A percentile compares a stretch with the other conserved stretches of the same genome.
Conservation (phyloP, 306 rosid genomes). For the Cicer bijugum region DNA sequence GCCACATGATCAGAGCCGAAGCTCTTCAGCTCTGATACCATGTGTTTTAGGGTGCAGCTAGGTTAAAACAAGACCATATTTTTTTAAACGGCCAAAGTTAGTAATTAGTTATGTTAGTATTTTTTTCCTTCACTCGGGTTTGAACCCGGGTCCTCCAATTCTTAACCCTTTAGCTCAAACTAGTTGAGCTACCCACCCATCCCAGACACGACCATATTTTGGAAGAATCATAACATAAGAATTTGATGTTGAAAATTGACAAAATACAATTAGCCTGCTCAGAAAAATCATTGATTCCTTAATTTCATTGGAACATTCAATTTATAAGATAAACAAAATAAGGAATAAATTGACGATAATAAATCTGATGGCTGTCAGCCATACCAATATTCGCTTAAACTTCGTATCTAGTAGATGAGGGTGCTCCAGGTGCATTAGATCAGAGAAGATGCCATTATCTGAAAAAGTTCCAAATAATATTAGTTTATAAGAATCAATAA, state of each 20-base stretch:
- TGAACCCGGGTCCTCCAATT: too few relatives aligned
- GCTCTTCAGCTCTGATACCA: too few relatives aligned
- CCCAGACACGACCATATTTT: too few relatives aligned
- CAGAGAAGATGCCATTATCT: conserved; percentile 55
- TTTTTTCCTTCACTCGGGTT: too few relatives aligned
- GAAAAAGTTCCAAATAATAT: conserved; percentile 45
- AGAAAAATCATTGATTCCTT: conserved; percentile 30
- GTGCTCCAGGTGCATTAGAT: conserved; percentile 61
- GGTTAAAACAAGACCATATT: too few relatives aligned
- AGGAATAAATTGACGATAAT: conserved; percentile 4
- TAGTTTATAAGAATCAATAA: conserved; percentile 29
- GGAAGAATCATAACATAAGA: conserved; percentile 9
- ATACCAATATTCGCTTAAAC: conserved; percentile 89
- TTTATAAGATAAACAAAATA: conserved; percentile 36
- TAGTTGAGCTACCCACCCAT: too few relatives aligned
- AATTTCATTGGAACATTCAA: conserved; percentile 35
- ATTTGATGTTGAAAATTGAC: conserved; percentile 29
- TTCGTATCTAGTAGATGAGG: conserved; percentile 60
- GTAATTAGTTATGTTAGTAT: too few relatives aligned
- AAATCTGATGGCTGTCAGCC: conserved; percentile 42
- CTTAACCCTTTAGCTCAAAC: too few relatives aligned
- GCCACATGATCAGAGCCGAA: too few relatives aligned
- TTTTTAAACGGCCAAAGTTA: too few relatives aligned
- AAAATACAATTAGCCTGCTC: conserved; percentile 31
- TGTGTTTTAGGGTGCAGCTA: too few relatives aligned